These are phyloP conservation scores for Neocucurbitaria cava DNA, from an alignment of 2,329 filamentous ascomycete genomes.

Conservation along the genomic window DNA sequence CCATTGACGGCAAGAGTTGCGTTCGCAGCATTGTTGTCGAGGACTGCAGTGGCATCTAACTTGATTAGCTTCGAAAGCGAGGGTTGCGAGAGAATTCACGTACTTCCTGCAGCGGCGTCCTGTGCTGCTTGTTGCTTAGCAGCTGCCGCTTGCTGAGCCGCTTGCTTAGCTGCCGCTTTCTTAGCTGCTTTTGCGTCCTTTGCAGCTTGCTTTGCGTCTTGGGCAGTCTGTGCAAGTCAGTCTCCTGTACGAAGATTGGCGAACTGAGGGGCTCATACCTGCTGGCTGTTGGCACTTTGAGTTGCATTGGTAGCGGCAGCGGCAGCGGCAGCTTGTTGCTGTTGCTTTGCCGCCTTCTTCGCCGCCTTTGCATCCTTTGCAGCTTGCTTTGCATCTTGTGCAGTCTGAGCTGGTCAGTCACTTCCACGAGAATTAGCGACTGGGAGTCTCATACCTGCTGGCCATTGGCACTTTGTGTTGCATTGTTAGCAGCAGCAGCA, in stretches of 20 bases:
- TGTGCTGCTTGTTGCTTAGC: constrained; percentile 3
- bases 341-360: constrained; percentile 2
- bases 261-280: not conserved
- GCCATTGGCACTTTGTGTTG: not conserved
- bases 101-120: constrained; percentile 16
- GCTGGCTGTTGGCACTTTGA: not conserved
- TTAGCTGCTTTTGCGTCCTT: not conserved
- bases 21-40: constrained; percentile 7
- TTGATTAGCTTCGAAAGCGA: not conserved
- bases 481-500: not conserved
- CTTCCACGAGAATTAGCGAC: not conserved
- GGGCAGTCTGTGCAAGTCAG: not conserved
- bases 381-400: not conserved
- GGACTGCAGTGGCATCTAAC: constrained; percentile 14
- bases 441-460: not conserved
- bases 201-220: not conserved
- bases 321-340: too few relatives aligned
- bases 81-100: not conserved
- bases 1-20: constrained; percentile 10
- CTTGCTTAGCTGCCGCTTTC: not conserved
- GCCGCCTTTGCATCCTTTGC: not conserved
- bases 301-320: not conserved
- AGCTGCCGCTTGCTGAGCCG: not conserved
- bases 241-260: not conserved
- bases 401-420: not conserved